These are phyloP conservation scores for Taphrina confusa DNA, from an alignment of 1,139 yeast genomes.

Conservation along the genomic window DNA sequence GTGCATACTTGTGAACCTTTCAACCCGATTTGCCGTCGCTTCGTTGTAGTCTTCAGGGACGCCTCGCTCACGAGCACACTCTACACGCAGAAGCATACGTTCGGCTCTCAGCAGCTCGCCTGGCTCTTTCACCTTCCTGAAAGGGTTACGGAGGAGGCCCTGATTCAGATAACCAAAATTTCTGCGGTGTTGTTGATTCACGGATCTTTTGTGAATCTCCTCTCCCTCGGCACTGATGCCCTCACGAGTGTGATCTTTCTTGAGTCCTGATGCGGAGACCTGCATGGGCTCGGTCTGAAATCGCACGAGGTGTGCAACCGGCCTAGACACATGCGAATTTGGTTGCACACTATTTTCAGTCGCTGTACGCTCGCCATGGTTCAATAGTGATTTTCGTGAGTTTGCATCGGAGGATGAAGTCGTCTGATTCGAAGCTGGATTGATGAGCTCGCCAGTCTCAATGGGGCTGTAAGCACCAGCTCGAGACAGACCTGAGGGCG, in stretches of 20 bases:
- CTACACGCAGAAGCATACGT: conserved; percentile 65
- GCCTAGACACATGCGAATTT: background rate
- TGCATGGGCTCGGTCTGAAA: background rate
- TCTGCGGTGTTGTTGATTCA: background rate
- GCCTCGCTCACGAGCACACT: conserved; percentile 45
- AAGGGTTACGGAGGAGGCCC: conserved; percentile 8
- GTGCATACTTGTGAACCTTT: conserved; percentile 61
- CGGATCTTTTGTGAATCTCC: background rate
- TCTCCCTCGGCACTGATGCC: conserved; percentile 15
- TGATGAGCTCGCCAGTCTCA: background rate
- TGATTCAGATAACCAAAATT: conserved; percentile 14
- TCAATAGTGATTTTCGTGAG: conserved; percentile 1
- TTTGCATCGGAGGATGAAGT: conserved; percentile 17
- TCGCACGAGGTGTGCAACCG: background rate
- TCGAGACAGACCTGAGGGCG: no score
- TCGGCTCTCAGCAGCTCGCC: conserved; percentile 70
- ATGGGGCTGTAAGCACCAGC: background rate
- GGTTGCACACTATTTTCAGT: background rate
- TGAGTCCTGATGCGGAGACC: background rate
- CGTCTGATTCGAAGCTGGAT: background rate
- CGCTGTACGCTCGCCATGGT: background rate
- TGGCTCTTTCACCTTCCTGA: conserved; percentile 41
- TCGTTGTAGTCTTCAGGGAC: conserved; percentile 50
- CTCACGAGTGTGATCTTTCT: background rate
- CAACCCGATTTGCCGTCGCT: conserved; percentile 50